These are phyloP conservation scores for Populus deltoides DNA, from an alignment of 345 rosid genomes.

Conservation along the genomic window DNA sequence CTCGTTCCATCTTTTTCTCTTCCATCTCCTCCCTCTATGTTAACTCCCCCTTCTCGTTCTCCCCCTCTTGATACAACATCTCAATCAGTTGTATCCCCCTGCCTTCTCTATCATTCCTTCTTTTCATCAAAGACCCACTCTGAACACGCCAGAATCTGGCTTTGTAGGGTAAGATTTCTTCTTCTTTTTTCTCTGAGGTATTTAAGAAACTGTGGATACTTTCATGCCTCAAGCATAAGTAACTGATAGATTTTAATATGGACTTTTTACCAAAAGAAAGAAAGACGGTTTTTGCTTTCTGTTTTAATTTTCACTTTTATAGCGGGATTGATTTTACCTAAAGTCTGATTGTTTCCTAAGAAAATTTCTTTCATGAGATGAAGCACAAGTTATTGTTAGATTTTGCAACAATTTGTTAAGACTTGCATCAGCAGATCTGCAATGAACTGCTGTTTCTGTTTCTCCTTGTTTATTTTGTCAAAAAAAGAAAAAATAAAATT, in stretches of 20 bases:
- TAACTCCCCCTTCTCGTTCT: too few relatives aligned
- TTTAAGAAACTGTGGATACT: neutral
- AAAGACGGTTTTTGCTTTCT: too few relatives aligned
- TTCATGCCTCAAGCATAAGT: neutral
- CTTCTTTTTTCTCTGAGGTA: too few relatives aligned
- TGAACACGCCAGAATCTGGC: too few relatives aligned
- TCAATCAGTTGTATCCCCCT: too few relatives aligned
- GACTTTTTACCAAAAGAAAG: neutral
- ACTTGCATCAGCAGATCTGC: neutral
- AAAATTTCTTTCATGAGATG: neutral
- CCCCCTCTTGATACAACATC: too few relatives aligned
- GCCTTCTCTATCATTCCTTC: too few relatives aligned
- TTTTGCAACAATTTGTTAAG: neutral
- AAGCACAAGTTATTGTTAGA: neutral
- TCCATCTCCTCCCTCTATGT: too few relatives aligned
- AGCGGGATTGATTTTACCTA: neutral
- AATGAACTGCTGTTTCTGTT: neutral
- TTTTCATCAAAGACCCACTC: too few relatives aligned
- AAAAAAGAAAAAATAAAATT: too few relatives aligned
- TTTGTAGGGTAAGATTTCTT: too few relatives aligned
- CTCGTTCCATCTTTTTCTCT: too few relatives aligned
- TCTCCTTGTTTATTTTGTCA: neutral
- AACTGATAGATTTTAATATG: neutral
- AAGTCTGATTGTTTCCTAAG: constrained; percentile 4
- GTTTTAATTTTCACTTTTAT: neutral